phyloP scores from a whole-genome alignment of 345 rosid species.

The Theobroma cacao region DNA sequence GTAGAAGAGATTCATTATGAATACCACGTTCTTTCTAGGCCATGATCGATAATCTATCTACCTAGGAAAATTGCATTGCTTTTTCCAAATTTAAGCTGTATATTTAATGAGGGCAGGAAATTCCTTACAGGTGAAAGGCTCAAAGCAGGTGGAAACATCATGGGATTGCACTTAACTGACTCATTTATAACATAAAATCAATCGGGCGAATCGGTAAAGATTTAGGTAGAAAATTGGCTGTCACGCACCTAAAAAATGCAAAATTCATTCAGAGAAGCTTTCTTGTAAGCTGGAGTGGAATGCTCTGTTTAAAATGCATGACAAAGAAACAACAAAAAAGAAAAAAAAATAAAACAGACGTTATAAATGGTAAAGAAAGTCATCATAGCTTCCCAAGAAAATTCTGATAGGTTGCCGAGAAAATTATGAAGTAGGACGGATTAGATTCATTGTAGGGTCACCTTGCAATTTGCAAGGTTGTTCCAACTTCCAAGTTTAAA shows the following conservation, averaged over 20 bases:
- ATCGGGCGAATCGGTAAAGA: neutral
- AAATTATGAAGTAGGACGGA: constrained; percentile 4
- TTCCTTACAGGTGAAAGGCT: neutral
- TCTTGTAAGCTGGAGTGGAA: neutral
- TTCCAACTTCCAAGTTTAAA: neutral
- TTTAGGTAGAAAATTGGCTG: neutral
- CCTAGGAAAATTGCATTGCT: neutral
- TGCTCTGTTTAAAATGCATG: neutral
- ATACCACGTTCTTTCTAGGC: neutral
- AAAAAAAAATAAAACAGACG: neutral
- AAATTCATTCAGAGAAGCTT: neutral
- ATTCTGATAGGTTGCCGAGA: neutral
- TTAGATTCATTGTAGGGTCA: neutral
- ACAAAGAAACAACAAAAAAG: too few species aligned
- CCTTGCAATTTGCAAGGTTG: neutral
- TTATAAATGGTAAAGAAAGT: neutral
- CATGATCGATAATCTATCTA: neutral
- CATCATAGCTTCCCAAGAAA: neutral
- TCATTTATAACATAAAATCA: neutral
- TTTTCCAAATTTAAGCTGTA: neutral
- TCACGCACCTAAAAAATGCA: neutral
- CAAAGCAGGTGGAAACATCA: neutral
- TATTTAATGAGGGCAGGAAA: neutral
- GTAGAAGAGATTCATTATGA: neutral
- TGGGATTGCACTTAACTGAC: neutral